Conservation (phyloP, 768 basidiomycete genomes). For the Phylloporus arenicola region DNA sequence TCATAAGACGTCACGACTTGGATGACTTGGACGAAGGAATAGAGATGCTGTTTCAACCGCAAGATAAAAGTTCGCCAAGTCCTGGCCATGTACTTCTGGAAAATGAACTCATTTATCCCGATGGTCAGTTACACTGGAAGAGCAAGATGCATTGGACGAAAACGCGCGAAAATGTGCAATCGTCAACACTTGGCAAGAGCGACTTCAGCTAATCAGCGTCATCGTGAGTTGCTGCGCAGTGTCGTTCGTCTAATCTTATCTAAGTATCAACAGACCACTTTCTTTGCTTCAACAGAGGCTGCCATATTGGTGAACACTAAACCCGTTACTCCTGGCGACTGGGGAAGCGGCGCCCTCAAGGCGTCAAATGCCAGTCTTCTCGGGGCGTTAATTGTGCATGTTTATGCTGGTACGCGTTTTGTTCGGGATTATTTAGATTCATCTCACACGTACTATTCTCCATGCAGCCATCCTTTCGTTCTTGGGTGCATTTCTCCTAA, state of each 20-base stretch:
- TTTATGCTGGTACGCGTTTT: constrained; percentile 40
- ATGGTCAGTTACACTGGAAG: constrained; percentile 39
- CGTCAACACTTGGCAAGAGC: constrained; percentile 58
- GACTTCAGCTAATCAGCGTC: constrained; percentile 55
- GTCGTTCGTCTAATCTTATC: neutral
- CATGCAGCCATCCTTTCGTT: constrained; percentile 41
- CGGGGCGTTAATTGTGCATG: constrained; percentile 51
- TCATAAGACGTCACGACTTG: constrained; percentile 10
- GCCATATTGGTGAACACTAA: constrained; percentile 44
- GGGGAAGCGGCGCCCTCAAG: constrained; percentile 14
- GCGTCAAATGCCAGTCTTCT: constrained; percentile 44
- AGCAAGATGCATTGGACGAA: constrained; percentile 47
- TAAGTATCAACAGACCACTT: constrained; percentile 43
- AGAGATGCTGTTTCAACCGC: neutral
- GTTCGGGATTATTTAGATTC: neutral
- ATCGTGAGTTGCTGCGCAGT: constrained; percentile 38
- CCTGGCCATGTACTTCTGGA: neutral
- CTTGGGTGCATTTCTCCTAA: constrained; percentile 50
- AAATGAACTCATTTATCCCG: neutral
- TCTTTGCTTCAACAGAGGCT: constrained; percentile 56
- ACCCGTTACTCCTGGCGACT: constrained; percentile 19
- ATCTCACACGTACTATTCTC: neutral
- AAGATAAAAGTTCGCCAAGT: constrained; percentile 18
- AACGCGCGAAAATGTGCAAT: constrained; percentile 40
- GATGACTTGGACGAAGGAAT: constrained; percentile 16